Conservation (phyloP, 2,329 filamentous ascomycete genomes). For the Pestalotiopsis sp. region DNA sequence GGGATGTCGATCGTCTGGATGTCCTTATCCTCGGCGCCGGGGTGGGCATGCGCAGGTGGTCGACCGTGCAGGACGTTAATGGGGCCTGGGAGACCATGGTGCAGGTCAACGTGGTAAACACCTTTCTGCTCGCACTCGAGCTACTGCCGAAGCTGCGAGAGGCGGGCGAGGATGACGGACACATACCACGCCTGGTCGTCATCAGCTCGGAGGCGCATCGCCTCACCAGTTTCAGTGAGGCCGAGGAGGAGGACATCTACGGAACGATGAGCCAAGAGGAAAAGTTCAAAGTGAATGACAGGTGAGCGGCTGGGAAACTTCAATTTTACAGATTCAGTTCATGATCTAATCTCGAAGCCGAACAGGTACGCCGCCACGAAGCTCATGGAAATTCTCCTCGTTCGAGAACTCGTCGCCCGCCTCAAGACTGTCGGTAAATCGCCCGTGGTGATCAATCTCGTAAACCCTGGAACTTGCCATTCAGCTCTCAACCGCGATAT, state of each 20-base stretch:
- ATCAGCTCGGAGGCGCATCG: background rate
- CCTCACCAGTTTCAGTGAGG: background rate
- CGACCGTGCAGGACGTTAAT: conserved; percentile 37
- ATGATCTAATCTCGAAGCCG: background rate
- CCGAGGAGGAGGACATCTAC: background rate
- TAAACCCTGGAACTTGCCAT: conserved; percentile 58
- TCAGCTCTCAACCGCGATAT: conserved; percentile 45
- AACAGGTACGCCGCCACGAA: conserved; percentile 26
- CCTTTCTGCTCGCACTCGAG: conserved; percentile 50
- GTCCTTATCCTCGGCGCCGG: conserved; percentile 45
- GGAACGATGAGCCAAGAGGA: background rate
- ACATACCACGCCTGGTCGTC: background rate
- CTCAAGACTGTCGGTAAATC: conserved; percentile 12
- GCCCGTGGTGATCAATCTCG: conserved; percentile 49
- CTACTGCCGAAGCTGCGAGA: conserved; percentile 54
- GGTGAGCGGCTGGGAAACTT: background rate
- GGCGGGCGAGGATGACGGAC: conserved; percentile 23
- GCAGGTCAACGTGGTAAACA: conserved; percentile 56
- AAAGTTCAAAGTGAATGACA: background rate
- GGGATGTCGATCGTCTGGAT: conserved; percentile 43
- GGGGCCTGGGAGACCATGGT: conserved; percentile 48
- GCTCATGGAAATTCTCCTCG: conserved; percentile 30
- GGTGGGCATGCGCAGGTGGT: conserved; percentile 40
- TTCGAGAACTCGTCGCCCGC: conserved; percentile 24
- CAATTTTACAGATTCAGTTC: background rate